Base-by-base conservation (phyloP, 805 yeast genomes). In the Candida silvicultrix region DNA sequence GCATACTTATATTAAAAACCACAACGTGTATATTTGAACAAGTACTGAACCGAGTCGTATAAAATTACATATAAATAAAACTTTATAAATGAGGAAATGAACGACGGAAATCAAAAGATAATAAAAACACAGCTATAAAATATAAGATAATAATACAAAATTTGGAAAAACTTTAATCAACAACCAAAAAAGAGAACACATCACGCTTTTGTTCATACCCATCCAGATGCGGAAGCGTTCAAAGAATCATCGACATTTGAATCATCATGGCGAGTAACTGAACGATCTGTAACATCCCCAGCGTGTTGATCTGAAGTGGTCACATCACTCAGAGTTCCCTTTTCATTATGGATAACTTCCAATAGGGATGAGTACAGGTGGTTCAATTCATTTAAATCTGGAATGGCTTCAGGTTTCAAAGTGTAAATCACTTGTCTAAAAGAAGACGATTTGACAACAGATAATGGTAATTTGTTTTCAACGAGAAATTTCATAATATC, bases 351-450 rank as follows among this genome's bases (percentile, higher is more conserved):
- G 18, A 61, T 64, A 2, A 72, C 77, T 48, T 76, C 78, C 40
- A 75, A 55, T 42, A 75, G 60, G 0, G 77, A 67, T 29, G 68
- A 54, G 57, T 74, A 75, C 34, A 75, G 57, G 23, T 64, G 63
- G 7, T 75, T 69, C 49, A 78, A 59, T 45, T 75, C 81, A 38
- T 66, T 58, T 50, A 78, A 59, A 49, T 77, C 82, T 2, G 57
- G 49, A 3, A 77, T 61, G 1, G 77, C 69, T 29, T 70, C 76
- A 0, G 79, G 73, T 43, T 75, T 65, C 49, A 78, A 63, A 38
- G 78, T 78, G 52, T 69, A 71, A 15, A 78, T 63, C 38, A 78
- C 55, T 50, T 77, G 81, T 55, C 73, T 74, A 53, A 78, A 78
- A 9, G 78, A 66, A 20, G 65, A 71, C 43, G 78, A 70, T 58